Evolutionary conservation across 768 basidiomycete genomes (phyloP).

Genomic region (Boletales sp.): DNA sequence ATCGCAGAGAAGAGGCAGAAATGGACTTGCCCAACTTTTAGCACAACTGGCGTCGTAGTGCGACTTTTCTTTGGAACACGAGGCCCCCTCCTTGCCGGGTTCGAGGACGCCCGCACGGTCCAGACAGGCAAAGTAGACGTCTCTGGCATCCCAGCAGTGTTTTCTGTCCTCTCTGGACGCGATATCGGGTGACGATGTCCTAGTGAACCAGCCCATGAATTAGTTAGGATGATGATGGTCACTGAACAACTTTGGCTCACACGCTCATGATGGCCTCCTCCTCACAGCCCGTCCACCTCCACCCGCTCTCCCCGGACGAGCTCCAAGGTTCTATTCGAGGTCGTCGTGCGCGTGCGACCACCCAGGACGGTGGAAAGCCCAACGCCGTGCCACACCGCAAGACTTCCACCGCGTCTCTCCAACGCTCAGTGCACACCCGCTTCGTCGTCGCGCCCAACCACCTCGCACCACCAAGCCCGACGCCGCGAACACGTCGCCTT

Average conservation of each 20-base stretch:
- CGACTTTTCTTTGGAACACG: slow-evolving; percentile 55
- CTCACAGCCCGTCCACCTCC: slow-evolving; percentile 62
- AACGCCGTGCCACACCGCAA: slow-evolving; percentile 8
- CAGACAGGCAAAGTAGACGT: slow-evolving; percentile 83
- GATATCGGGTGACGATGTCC: slow-evolving; percentile 34
- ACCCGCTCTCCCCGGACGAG: slow-evolving; percentile 67
- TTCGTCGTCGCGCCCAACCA: slow-evolving; percentile 41
- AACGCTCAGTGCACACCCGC: slow-evolving; percentile 5
- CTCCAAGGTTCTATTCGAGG: slow-evolving; percentile 33
- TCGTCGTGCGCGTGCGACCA: slow-evolving; percentile 43
- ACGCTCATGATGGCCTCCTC: slow-evolving; percentile 21
- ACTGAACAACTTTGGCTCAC: neutral
- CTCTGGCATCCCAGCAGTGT: slow-evolving; percentile 82
- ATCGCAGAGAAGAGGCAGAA: neutral
- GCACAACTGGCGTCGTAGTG: slow-evolving; percentile 74
- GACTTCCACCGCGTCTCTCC: slow-evolving; percentile 35
- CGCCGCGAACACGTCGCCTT: slow-evolving; percentile 47
- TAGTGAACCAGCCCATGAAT: slow-evolving; percentile 35
- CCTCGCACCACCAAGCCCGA: slow-evolving; percentile 35
- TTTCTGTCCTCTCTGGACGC: slow-evolving; percentile 63
- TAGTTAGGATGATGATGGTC: too few species aligned
- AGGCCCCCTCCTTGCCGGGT: slow-evolving; percentile 64
- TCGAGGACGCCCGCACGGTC: slow-evolving; percentile 65
- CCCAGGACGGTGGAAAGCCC: slow-evolving; percentile 21
- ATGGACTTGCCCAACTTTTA: slow-evolving; percentile 77